These are phyloP conservation scores for Plantago coronopus DNA, from an alignment of 305 asterid species.

Conservation along the genomic window DNA sequence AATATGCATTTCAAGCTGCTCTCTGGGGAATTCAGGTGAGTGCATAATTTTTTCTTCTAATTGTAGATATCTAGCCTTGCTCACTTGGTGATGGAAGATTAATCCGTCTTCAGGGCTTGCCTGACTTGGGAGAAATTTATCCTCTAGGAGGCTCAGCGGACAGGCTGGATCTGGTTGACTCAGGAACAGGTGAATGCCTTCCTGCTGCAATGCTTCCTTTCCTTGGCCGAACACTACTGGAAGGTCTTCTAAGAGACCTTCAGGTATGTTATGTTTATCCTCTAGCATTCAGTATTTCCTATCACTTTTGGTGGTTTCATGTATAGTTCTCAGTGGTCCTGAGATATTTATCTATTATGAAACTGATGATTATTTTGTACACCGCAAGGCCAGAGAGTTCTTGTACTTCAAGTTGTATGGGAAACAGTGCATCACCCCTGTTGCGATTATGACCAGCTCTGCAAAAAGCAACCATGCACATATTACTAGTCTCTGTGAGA, in stretches of 20 bases:
- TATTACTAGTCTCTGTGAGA: slow-evolving; percentile 69
- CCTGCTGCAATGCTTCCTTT: slow-evolving; percentile 99
- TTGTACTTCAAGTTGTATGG: slow-evolving; percentile 91
- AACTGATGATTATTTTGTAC: slow-evolving; percentile 33
- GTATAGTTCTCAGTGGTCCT: slow-evolving; percentile 16
- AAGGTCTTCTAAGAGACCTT: slow-evolving; percentile 97
- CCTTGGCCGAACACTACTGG: slow-evolving; percentile 91
- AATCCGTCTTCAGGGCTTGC: slow-evolving; percentile 86
- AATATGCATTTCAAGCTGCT: slow-evolving; percentile 90
- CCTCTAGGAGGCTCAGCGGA: slow-evolving; percentile 99
- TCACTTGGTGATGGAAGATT: slow-evolving; percentile 32
- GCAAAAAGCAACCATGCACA: slow-evolving; percentile 82
- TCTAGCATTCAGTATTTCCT: slow-evolving; percentile 17
- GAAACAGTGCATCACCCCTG: slow-evolving; percentile 89
- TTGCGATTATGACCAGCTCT: slow-evolving; percentile 97
- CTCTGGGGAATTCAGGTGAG: slow-evolving; percentile 96
- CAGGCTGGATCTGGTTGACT: slow-evolving; percentile 91
- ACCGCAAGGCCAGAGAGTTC: slow-evolving; percentile 89
- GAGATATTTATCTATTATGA: slow-evolving; percentile 16
- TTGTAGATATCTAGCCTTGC: slow-evolving; percentile 11
- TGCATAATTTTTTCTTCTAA: slow-evolving; percentile 26
- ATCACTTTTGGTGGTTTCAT: slow-evolving; percentile 16
- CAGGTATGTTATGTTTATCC: slow-evolving; percentile 53
- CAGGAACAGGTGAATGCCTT: slow-evolving; percentile 84
- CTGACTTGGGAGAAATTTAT: slow-evolving; percentile 95